phyloP scores from a whole-genome alignment of 148 eudicot species.

The Selenicereus undatus region DNA sequence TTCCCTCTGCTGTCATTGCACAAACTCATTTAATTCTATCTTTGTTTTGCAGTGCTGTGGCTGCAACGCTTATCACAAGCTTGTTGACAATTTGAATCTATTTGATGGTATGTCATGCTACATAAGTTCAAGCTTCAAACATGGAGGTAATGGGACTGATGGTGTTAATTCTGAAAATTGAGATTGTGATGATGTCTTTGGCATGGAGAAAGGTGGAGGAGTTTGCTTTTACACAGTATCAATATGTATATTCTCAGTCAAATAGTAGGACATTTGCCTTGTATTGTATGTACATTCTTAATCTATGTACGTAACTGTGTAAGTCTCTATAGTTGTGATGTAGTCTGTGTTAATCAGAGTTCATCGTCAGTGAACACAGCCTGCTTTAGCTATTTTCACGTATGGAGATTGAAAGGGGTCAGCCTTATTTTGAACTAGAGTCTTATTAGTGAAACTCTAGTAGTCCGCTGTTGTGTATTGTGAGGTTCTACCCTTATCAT shows the following conservation, averaged over 20 bases:
- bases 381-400: background rate
- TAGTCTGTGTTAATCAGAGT: background rate
- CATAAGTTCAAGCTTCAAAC: conserved; percentile 70
- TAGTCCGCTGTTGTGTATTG: background rate
- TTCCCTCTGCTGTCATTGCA: background rate
- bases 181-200: background rate
- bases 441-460: background rate
- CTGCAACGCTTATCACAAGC: conserved; percentile 93
- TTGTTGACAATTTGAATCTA: conserved; percentile 90
- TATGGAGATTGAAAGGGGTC: no score
- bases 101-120: conserved; percentile 95
- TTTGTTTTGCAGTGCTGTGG: conserved; percentile 67
- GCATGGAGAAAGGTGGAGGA: background rate
- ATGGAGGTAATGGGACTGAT: conserved; percentile 30
- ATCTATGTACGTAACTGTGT: background rate
- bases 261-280: background rate
- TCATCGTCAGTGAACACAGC: background rate
- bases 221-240: background rate
- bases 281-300: background rate
- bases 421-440: background rate
- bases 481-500: background rate
- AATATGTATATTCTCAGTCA: background rate
- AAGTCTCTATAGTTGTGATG: background rate
- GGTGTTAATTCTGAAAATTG: background rate
- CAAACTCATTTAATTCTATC: background rate